Base-by-base conservation (phyloP, 345 rosid genomes). In the Populus ilicifolia region DNA sequence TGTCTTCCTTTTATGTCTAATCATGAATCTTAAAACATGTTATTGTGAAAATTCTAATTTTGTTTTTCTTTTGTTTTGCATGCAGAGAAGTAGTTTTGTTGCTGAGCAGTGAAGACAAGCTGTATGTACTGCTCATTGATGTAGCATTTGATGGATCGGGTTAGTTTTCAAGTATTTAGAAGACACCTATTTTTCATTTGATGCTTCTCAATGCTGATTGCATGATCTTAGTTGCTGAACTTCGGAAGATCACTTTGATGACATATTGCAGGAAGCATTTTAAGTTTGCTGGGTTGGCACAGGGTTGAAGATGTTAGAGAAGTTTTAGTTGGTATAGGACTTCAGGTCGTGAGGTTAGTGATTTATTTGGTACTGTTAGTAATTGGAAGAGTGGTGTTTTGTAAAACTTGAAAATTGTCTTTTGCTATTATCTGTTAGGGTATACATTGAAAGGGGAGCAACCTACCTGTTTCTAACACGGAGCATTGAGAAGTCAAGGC, bases 321-420 rank as follows among this genome's bases (percentile, higher is more conserved):
- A 77, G 87, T 92, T 77, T 73, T 86, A 62, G 84, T 92, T 54
- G 96, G 99, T 80, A 75, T 96, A 64, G 93, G 97, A 80, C 94
- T 93, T 86, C 99, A 91, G 84, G 82, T 91, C 82, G 80, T 91
- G 80, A 93, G 99, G 99, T 96, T 76, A 80, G 94, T 84, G 61
- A 68, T 64, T 84, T 79, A 59, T 77, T 63, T 77, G 74, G 35
- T 72, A 72, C 74, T 70, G 6, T 46, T 54, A 36, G 75, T 46
- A 54, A 66, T 74, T 59, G 10, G 64, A 59, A n/a, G 29, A 59
- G 6, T 3, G 64, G 11, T 59, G 29, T 59, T 4, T 59, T 1
- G 25, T 59, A 23, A 59, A 59, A 67, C 86, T 82, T 83, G 43
- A 78, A 30, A 79, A 78, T 54, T 64, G 5, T 38, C 20, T 44